Percentiles rank a stretch among this genome's conserved stretches.
These are phyloP conservation scores for Neurospora pannonica DNA, from an alignment of 495 filamentous ascomycete species.

Conservation along the genomic window DNA sequence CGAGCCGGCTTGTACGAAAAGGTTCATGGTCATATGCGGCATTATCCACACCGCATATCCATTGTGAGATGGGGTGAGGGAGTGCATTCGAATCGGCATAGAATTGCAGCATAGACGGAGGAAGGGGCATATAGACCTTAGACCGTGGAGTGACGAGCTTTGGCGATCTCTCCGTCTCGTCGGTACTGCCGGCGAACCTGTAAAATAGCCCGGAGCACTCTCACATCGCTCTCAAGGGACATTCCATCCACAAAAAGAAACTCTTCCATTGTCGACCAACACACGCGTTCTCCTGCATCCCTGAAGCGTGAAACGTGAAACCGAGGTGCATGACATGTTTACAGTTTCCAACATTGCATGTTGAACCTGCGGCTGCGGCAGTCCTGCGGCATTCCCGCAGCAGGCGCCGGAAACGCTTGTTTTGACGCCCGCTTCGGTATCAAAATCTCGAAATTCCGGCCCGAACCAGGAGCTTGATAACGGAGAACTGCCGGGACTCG, in stretches of 20 bases:
- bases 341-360: not conserved
- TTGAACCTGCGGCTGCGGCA: not conserved
- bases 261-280: slow-evolving; percentile 12
- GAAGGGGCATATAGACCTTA: slow-evolving; percentile 22
- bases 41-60: slow-evolving; percentile 12
- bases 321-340: not conserved
- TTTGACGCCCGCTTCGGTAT: not conserved
- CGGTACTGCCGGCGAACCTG: slow-evolving; percentile 21
- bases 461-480: not conserved
- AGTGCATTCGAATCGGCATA: slow-evolving; percentile 26
- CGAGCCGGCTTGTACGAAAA: slow-evolving; percentile 21
- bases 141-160: slow-evolving; percentile 22
- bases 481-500: not conserved
- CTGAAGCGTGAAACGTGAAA: not conserved
- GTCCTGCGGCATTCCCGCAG: not conserved
- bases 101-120: slow-evolving; percentile 29
- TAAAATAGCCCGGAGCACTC: slow-evolving; percentile 25
- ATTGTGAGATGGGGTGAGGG: slow-evolving; percentile 13
- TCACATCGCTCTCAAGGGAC: slow-evolving; percentile 11
- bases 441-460: not conserved
- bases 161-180: slow-evolving; percentile 21
- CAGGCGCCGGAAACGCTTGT: not conserved
- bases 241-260: slow-evolving; percentile 19
- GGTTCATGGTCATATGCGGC: slow-evolving; percentile 15
- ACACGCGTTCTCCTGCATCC: not conserved